Evolutionary conservation across 352 stramenopile species (phyloP), one percentile per base, ranked within the genome.

Genomic region (Pythium dissimile): DNA sequence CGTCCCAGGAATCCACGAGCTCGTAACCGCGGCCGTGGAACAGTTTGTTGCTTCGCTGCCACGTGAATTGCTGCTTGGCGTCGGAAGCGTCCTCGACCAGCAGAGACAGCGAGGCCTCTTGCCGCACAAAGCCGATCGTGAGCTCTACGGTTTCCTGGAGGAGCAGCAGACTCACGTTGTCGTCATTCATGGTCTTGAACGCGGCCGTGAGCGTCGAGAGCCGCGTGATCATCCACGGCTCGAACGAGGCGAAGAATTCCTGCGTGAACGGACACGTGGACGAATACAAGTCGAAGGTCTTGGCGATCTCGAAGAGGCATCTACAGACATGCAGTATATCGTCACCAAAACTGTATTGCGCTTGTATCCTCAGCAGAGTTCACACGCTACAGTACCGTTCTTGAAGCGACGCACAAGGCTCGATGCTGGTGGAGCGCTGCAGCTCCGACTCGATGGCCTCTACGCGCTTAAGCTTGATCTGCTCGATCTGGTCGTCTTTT

Each of bases 181-280:
- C 64, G 24, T 89, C 79, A 13, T 56, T 81, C 63, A 92, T 73
- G 2, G 81, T 89, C 62, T 89, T 85, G 67, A 86, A 82, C 7
- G 81, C 77, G 0, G 78, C 86, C 11, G 79, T 71, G 10, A 92
- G 51, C 44, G 80, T 73, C 18, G 81, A 74, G 8, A 92, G 49
- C 27, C 71, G 68, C 8, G 79, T 84, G 43, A 92, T 62, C 81
- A 92, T 92, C 81, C 81, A 92, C 12, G 79, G 79, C 69, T 88
- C 79, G 21, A 89, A 85, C 0, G 73, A 80, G 3, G 64, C 48
- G 32, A 89, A 92, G 52, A 80, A 89, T 16, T 75, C 63, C 16
- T 75, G 69, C 12, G 77, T 88, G 66, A 77, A 84, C 28, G 78
- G 65, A 45, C 81, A 89, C 18, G 66, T 69, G 6, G 75, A 67